Evolutionary conservation across 2,329 filamentous ascomycete genomes (phyloP).

Genomic region (Exophiala xenobiotica): DNA sequence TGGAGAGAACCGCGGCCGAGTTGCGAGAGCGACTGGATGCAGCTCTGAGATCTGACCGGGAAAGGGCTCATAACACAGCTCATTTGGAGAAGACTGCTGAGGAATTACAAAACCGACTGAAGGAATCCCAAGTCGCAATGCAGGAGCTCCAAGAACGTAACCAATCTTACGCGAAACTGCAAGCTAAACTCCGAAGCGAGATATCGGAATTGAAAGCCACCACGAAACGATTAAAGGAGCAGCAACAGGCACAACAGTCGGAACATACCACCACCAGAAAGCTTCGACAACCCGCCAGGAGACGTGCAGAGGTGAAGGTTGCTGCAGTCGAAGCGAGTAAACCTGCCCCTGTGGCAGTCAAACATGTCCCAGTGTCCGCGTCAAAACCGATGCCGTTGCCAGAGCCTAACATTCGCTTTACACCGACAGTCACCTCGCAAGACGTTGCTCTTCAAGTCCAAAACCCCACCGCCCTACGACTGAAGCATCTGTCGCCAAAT

Average conservation of each 20-base stretch:
- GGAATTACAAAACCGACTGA: conserved; percentile 7
- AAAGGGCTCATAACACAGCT: conserved; percentile 6
- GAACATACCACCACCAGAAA: not conserved
- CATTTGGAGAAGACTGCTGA: conserved; percentile 7
- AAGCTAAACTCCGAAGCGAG: conserved; percentile 10
- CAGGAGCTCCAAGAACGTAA: conserved; percentile 5
- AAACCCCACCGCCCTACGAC: too few relatives aligned
- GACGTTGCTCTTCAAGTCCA: too few relatives aligned
- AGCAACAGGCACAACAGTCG: not conserved
- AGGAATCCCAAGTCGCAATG: conserved; percentile 7
- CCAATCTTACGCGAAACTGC: conserved; percentile 5
- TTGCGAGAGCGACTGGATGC: conserved; percentile 4
- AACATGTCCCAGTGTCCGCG: too few relatives aligned
- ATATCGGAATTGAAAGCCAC: conserved; percentile 11
- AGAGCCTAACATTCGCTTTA: not conserved
- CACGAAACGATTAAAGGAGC: conserved; percentile 6
- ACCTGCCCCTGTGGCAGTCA: too few relatives aligned
- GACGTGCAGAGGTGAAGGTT: not conserved
- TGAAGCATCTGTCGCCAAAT: too few relatives aligned
- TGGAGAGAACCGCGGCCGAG: conserved; percentile 4
- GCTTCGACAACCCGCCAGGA: not conserved
- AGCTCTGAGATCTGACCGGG: not conserved
- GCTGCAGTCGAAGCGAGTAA: not conserved
- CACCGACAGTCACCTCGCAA: too few relatives aligned
- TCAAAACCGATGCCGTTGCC: too few relatives aligned